Evolutionary conservation across 2,329 filamentous ascomycete species (phyloP).

Genomic region (Hypoxylon sp.): DNA sequence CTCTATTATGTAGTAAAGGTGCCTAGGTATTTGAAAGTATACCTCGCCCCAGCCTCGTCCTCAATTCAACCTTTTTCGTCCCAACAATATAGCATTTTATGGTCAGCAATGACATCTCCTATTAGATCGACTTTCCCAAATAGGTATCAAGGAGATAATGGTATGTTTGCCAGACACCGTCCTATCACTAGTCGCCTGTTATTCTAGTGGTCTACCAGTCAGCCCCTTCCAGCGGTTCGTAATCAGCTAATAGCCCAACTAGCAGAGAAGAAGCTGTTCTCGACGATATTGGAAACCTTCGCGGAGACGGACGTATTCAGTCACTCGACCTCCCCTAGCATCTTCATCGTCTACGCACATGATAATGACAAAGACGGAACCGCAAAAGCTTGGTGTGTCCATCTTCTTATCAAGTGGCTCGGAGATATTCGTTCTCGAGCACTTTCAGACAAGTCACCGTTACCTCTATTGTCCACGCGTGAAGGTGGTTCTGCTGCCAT

Average conservation of each 20-base stretch:
- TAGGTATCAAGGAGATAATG: not conserved
- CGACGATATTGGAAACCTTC: not conserved
- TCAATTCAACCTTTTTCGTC: not conserved
- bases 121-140: not conserved
- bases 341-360: not conserved
- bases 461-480: not conserved
- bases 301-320: not conserved
- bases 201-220: not conserved
- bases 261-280: not conserved
- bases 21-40: not conserved
- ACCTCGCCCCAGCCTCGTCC: not conserved
- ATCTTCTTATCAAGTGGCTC: not conserved
- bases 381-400: not conserved
- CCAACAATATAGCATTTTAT: too few species aligned
- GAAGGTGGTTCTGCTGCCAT: not conserved
- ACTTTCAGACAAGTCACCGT: not conserved
- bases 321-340: not conserved
- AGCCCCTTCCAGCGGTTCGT: not conserved
- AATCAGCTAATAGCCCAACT: not conserved
- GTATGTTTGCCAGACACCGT: not conserved
- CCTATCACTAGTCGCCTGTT: not conserved
- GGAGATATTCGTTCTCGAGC: not conserved
- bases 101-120: not conserved
- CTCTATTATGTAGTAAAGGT: too few species aligned
- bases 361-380: not conserved